Conservation (phyloP, 176 grass and related monocot genomes). For the Triticum dicoccoides region DNA sequence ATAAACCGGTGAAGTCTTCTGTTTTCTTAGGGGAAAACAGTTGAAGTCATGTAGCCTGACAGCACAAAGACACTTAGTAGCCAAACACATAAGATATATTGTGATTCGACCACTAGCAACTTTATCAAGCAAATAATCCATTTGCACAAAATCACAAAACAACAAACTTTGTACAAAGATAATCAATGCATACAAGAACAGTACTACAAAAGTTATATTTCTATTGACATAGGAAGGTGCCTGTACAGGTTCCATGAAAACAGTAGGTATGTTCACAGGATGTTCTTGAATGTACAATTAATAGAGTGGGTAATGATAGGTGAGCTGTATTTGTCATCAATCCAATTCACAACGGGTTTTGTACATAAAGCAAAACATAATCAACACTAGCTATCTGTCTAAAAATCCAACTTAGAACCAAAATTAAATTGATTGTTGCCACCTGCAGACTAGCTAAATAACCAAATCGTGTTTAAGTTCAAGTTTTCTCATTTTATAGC, state of each 20-base stretch:
- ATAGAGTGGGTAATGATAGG: background rate
- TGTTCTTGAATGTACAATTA: background rate
- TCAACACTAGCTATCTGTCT: background rate
- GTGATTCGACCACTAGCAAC: background rate
- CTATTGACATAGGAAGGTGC: background rate
- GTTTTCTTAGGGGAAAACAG: background rate
- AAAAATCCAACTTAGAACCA: background rate
- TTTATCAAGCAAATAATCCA: background rate
- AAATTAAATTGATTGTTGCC: background rate
- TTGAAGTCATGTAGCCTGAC: background rate
- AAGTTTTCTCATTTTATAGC: background rate
- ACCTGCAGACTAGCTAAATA: background rate
- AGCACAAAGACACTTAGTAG: background rate
- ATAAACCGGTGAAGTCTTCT: background rate
- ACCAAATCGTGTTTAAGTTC: background rate
- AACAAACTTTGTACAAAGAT: background rate
- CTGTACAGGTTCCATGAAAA: background rate
- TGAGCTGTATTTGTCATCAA: background rate
- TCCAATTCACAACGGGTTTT: background rate
- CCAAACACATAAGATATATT: background rate
- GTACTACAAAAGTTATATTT: background rate
- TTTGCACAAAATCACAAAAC: background rate
- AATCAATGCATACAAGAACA: background rate
- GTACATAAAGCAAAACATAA: background rate
- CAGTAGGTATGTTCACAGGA: background rate